Percentiles rank a stretch among this genome's conserved stretches.
Conservation (phyloP, 257 asterid genomes). For the Solanum clarkiae region DNA sequence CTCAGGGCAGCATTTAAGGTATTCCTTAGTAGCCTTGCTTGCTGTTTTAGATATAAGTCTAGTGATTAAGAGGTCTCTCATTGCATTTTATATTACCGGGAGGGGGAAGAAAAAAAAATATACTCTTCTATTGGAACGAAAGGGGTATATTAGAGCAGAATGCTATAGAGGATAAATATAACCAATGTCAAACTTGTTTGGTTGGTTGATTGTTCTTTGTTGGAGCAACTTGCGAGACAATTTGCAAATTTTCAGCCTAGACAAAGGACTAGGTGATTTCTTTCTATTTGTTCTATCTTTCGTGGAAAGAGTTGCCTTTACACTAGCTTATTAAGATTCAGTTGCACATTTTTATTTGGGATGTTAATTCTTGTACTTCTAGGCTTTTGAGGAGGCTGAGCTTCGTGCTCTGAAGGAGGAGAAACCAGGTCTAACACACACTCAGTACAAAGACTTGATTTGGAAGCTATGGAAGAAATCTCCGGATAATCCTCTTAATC, state of each 20-base stretch:
- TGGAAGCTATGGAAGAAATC: constrained; percentile 98
- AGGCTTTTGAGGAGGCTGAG: constrained; percentile 24
- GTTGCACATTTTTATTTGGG: not conserved
- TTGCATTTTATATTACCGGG: not conserved
- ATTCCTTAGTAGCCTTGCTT: not conserved
- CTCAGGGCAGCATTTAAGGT: constrained; percentile 94
- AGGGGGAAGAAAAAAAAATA: not conserved
- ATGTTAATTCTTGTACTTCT: not conserved
- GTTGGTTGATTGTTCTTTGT: not conserved
- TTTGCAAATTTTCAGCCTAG: too few relatives aligned
- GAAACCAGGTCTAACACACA: constrained; percentile 38
- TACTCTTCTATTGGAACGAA: not conserved
- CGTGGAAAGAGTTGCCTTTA: too few relatives aligned
- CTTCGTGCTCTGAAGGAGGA: constrained; percentile 27
- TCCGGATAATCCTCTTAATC: constrained; percentile 88
- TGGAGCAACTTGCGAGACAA: not conserved
- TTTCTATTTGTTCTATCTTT: too few relatives aligned
- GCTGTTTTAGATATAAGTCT: not conserved
- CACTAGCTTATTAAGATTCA: not conserved
- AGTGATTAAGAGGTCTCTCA: not conserved
- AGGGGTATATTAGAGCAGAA: not conserved
- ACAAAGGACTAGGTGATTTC: too few relatives aligned
- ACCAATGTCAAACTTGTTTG: not conserved
- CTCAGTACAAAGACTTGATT: constrained; percentile 60
- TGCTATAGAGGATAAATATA: not conserved